Conservation (phyloP, 345 rosid genomes). For the Microcos paniculata region DNA sequence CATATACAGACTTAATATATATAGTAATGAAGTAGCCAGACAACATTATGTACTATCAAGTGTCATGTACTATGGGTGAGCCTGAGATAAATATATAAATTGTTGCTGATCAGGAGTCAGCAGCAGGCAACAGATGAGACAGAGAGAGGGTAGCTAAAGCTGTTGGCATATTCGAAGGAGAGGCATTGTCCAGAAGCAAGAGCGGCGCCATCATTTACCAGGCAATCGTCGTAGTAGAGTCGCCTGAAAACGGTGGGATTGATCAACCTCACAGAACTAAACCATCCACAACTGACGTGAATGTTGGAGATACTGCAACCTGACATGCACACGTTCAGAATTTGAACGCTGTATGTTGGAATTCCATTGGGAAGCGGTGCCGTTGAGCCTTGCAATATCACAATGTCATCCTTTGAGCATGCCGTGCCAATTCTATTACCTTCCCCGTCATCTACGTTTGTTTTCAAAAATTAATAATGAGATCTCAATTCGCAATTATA, state of each 20-base stretch:
- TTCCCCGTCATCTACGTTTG: slow-evolving; percentile 21
- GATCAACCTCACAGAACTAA: slow-evolving; percentile 57
- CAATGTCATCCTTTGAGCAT: slow-evolving; percentile 68
- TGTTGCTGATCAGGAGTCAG: slow-evolving; percentile 14
- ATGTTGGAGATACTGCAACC: slow-evolving; percentile 61
- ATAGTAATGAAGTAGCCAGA: no score
- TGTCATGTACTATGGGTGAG: no score
- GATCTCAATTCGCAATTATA: not conserved
- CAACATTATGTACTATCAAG: no score
- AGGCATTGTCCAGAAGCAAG: slow-evolving; percentile 59
- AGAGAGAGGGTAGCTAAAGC: slow-evolving; percentile 57
- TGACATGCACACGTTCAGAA: slow-evolving; percentile 45
- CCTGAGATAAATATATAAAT: no score
- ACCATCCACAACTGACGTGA: slow-evolving; percentile 74
- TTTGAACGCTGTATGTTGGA: slow-evolving; percentile 60
- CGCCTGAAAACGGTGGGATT: slow-evolving; percentile 62
- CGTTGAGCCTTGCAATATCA: slow-evolving; percentile 53
- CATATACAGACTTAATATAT: no score
- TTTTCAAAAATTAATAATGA: not conserved
- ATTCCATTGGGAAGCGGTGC: slow-evolving; percentile 63
- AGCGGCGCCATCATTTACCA: slow-evolving; percentile 61
- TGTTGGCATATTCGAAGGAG: slow-evolving; percentile 66
- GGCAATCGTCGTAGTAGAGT: slow-evolving; percentile 58
- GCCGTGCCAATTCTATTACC: slow-evolving; percentile 45
- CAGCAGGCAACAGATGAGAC: slow-evolving; percentile 55